Base-by-base conservation (phyloP, 2,329 filamentous ascomycete genomes). In the Aspergillus latus region DNA sequence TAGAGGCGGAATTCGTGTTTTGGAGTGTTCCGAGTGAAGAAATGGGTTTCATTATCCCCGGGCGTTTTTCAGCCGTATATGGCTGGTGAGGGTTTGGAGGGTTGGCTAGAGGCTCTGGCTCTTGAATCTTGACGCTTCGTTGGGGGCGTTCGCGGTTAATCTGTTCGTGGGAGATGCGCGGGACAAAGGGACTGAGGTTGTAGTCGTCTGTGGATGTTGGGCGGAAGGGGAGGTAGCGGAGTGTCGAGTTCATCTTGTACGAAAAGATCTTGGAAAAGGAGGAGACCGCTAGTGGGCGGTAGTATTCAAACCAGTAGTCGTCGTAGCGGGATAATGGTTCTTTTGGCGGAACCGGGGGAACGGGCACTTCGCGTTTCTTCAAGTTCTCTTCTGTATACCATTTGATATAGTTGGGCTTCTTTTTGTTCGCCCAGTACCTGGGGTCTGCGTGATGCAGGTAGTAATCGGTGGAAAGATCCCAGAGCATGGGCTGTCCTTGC, bases 231-330 rank as follows among this genome's bases (percentile, higher is more conserved):
- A 93, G 88, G 69, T 93, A 92, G 59, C 88, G 89, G 60, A 92
- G 85, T 3, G 90, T 94, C 0, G 90, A 92, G 68, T 93, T 96
- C 83, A 97, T 90, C 69, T 90, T 92, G 74, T 89, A 96, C 0
- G 91, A 85, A 69, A 96, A 97, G 71, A 97, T 89, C 70, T 97
- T 99, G 11, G 87, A 83, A 63, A 97, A 91, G 0, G 91, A 94
- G 0, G 94, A 96, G 1, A 97, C 77, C 0, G 89, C 90, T 6
- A 90, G 82, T 0, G 94, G 94, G 11, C 92, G 86, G 70, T 99
- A 99, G 72, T 97, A 97, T 71, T 99, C 94, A 6, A 94, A 80
- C 94, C 94, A 99, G 73, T 96, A 99, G 72, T 97, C 92, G 68
- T 97, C 93, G 58, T 90, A 91, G 58, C 83, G 85, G 76, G 65